Base-by-base conservation (phyloP, 1,284 basidiomycete genomes). In the Baeospora myosura region DNA sequence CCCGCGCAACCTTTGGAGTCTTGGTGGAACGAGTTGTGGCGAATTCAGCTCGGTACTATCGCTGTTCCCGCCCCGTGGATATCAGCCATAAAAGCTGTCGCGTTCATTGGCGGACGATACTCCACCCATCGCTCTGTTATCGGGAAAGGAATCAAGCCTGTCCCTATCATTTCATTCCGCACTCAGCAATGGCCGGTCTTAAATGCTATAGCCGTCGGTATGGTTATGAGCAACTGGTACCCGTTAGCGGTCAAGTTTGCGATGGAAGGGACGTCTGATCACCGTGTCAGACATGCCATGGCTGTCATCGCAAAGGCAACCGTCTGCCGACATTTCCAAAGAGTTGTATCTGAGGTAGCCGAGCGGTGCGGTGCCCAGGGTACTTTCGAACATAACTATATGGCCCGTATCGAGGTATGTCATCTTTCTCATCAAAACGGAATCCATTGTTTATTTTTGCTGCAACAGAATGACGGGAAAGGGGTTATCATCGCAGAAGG, bases 361-460 rank as follows among this genome's bases (percentile, higher is more conserved):
- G 74, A 77, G 46, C 64, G 74, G 8, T 73, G 69, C 41, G 74
- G 74, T 36, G 74, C 74, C 3, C 74, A 76, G 57, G 74, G 74
- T 8, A 72, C 68, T 1, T 74, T 75, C 42, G 71, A 72, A 41
- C 66, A 72, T 43, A 77, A 77, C 52, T 68, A 68, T 41, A 67
- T 77, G 63, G 66, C 66, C 3, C 62, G 61, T 28, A 65, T 69
- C 28, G 72, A 76, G 62, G 72, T 73, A 41, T 35, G 63, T 52
- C 23, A 14, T 14, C 32, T 38, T 37, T 47, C 18, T 50, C 30
- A 38, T 48, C 39, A 18, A 61, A 34, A 16, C 11, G n/a, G n/a
- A n/a, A 25, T 45, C 32, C 34, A 33, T 46, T 20, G 50, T 35
- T 43, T 45, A 44, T 43, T 33, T 36, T 40, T 49, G 22, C 43